phyloP scores from a whole-genome alignment of 768 basidiomycete genomes.

The Mycena latifolia region DNA sequence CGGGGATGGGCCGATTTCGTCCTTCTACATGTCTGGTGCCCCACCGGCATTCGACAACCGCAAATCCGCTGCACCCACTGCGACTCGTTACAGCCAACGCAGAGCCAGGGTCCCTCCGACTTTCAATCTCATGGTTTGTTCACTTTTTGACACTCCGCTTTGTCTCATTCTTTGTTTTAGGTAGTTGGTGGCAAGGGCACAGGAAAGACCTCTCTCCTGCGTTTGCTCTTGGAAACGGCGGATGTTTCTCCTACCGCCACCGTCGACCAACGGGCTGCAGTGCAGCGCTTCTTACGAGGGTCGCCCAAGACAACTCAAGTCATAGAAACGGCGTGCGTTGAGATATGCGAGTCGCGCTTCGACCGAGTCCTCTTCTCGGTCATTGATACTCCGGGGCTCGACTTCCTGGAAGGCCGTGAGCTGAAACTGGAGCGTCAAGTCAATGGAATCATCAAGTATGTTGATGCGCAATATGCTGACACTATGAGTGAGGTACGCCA shows the following conservation, averaged over 20 bases:
- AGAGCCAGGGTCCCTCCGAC: conserved; percentile 77
- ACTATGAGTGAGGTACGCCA: conserved; percentile 85
- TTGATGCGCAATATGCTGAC: conserved; percentile 86
- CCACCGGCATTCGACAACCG: conserved; percentile 74
- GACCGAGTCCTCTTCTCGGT: conserved; percentile 85
- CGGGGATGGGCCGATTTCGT: conserved; percentile 69
- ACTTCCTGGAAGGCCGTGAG: conserved; percentile 80
- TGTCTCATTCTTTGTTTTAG: conserved; percentile 49
- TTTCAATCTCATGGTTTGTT: conserved; percentile 86
- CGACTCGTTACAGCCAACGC: conserved; percentile 70
- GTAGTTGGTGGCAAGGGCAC: conserved; percentile 85
- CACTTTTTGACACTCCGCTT: conserved; percentile 21
- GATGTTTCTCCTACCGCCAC: conserved; percentile 86
- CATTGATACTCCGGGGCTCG: conserved; percentile 89
- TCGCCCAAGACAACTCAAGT: conserved; percentile 69
- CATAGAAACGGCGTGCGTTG: conserved; percentile 79
- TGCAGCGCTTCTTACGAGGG: conserved; percentile 75
- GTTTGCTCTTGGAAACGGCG: conserved; percentile 86
- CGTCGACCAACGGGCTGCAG: conserved; percentile 73
- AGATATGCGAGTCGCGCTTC: conserved; percentile 87
- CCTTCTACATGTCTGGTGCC: conserved; percentile 74
- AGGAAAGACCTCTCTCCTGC: conserved; percentile 87
- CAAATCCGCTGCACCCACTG: conserved; percentile 54
- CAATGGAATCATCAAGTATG: conserved; percentile 77
- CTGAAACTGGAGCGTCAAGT: conserved; percentile 86